Evolutionary conservation across 495 filamentous ascomycete species (phyloP), one percentile per base, ranked within the genome.

Genomic region (Xylaria nigripes): DNA sequence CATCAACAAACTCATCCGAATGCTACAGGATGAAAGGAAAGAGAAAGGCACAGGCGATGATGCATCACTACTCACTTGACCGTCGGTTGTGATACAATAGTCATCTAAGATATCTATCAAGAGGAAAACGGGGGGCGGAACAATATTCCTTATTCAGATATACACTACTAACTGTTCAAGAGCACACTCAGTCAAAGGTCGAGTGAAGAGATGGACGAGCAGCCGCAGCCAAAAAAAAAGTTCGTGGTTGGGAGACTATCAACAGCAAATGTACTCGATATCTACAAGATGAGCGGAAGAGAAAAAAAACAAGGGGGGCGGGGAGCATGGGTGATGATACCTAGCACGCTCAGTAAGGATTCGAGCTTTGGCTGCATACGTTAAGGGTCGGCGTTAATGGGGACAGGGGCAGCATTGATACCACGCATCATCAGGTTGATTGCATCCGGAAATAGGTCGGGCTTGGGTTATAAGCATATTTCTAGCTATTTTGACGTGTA

Each of bases 1-100:
- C 8, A 68, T 68, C 19, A 68, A 68, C 56, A 66, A 64, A 43
- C 45, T 68, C 25, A 68, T 68, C 13, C 61, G 61, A 8, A 66
- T 66, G 59, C 51, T 68, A 15, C 66, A 68, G 43, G 64, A 68
- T 44, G 63, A 66, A 56, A 57, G 66, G 4, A 66, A 66, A 43
- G 63, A 66, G 10, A 67, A 62, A 46, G 64, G 64, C 12, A n/a
- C n/a, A n/a, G n/a, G n/a, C n/a, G n/a, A n/a, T n/a, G n/a, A n/a
- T n/a, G n/a, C n/a, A n/a, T n/a, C n/a, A n/a, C n/a, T n/a, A n/a
- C n/a, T n/a, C n/a, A n/a, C n/a, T n/a, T n/a, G n/a, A n/a, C n/a
- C n/a, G n/a, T n/a, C n/a, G n/a, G n/a, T n/a, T n/a, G n/a, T n/a
- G n/a, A n/a, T n/a, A n/a, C n/a, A n/a, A n/a, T n/a, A n/a, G n/a